Evolutionary conservation across 2,329 filamentous ascomycete genomes (phyloP), one percentile per base, ranked within the genome.

Genomic region (Aspergillus tamarii): DNA sequence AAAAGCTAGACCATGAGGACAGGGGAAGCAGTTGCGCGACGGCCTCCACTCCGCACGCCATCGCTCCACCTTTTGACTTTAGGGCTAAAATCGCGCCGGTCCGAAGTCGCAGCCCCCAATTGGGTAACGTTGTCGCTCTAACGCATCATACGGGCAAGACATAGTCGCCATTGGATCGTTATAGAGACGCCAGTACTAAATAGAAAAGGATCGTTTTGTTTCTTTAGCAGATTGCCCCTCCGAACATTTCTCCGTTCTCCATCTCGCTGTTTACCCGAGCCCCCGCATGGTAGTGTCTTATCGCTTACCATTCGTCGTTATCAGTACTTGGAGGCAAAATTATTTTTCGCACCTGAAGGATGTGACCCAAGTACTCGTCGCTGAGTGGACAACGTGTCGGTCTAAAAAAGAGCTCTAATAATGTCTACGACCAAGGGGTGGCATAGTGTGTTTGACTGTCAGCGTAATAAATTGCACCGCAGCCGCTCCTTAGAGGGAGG

Each of bases 31-130:
- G 67, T 70, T 66, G 64, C 68, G 68, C 60, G 58, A 66, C 59
- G 39, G 21, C 53, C 64, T 62, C 67, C 66, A 66, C 64, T 41
- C 43, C 59, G 66, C 63, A 68, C 68, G 68, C 66, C 68, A 70
- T 70, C 48, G 57, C 41, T 39, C 43, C 32, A 56, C 54, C 34
- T 46, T 36, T 54, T 21, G n/a, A 23, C 32, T 53, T 53, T 34
- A 32, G 30, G 50, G 50, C 50, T 53, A 53, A 53, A 53, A 34
- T 53, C 14, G 32, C 30, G 28, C 50, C 28, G 50, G 28, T 10
- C 28, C 50, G 1, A 9, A 12, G 9, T 11, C 4, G 28, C 30
- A 53, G 16, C 30, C 12, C 28, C 50, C 30, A n/a, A 53, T 53
- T 53, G 50, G 50, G 11, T 16, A 9, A 5, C 6, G 4, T 21